Base-by-base conservation (phyloP, 73 alveolate species). In the Paramecium tetraurelia region DNA sequence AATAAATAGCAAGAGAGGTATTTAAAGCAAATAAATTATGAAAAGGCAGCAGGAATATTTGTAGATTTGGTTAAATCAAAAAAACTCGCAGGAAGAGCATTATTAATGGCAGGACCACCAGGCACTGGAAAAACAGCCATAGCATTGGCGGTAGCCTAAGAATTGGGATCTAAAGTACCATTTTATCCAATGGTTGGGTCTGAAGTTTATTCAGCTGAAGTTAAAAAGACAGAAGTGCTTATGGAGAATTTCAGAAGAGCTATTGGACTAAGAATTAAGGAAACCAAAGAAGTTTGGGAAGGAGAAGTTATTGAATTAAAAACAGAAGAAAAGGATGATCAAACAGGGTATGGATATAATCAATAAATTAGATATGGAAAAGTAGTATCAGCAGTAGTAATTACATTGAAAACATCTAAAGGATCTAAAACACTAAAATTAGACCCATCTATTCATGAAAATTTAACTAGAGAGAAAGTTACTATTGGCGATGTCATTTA, bases 121-220 rank as follows among this genome's bases (percentile, higher is more conserved):
- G 99, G 99, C 36, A 98, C 99, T 16, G 99, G 99, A 69, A 98
- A 98, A 93, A 99, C 99, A 8, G 99, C 99, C 14, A 88, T 99
- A 53, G 99, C 99, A 53, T 95, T 99, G 38, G 99, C 99, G 7
- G 94, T 99, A 12, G 99, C 99, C 10, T 99, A 98, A 84, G 99
- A 99, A 94, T 96, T 99, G 53, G 99, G 99, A 22, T 98, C 99
- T 16, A 98, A 99, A 93, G 99, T 99, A 44, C 99, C 99, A 11
- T 99, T 99, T 96, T 99, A 99, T 93, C 99, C 99, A n/a, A 99
- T 99, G 99, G 99, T 99, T 40, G 99, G 99, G 3, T 97, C 99
- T 20, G 99, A 99, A 96, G 99, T 99, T 75, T 99, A 96, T 97
- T 95, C 99, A 20, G 95, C 99, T 8, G 99, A 99, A 92, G 99